phyloP scores from a whole-genome alignment of 306 rosid species.

The Castanea mollissima region DNA sequence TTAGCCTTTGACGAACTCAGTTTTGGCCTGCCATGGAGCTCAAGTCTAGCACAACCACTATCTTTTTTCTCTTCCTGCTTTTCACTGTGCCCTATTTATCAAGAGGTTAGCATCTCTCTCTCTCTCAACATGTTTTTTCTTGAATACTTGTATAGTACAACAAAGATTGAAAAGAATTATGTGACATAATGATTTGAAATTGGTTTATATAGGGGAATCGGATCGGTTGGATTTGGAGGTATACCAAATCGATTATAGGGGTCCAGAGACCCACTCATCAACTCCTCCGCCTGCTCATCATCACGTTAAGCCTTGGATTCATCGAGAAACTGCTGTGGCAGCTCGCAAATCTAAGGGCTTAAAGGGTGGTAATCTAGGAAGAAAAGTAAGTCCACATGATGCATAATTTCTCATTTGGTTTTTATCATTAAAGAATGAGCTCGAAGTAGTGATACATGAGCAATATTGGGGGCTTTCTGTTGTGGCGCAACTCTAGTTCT shows the following conservation, averaged over 20 bases:
- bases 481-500: too few relatives aligned
- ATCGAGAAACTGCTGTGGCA: conserved; percentile 23
- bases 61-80: conserved; percentile 47
- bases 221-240: conserved; percentile 41
- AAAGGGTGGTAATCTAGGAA: conserved; percentile 13
- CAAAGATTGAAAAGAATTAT: not conserved
- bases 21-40: conserved; percentile 44
- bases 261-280: conserved; percentile 89
- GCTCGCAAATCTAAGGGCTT: conserved; percentile 27
- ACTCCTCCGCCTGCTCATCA: conserved; percentile 65
- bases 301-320: conserved; percentile 27
- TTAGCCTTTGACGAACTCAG: not conserved
- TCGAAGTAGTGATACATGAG: too few relatives aligned
- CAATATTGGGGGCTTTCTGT: too few relatives aligned
- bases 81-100: conserved; percentile 39
- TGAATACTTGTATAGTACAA: too few relatives aligned
- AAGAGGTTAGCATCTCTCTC: conserved; percentile 33
- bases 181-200: not conserved
- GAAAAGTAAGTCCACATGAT: conserved; percentile 35
- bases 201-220: conserved; percentile 35
- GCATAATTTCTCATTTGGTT: not conserved
- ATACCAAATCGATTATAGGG: conserved; percentile 91
- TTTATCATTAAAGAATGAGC: too few relatives aligned
- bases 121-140: not conserved
- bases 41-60: conserved; percentile 37